Evolutionary conservation across 2,329 filamentous ascomycete genomes (phyloP), one percentile per base, ranked within the genome.

Genomic region (Neophaeococcomyces mojaviensis): DNA sequence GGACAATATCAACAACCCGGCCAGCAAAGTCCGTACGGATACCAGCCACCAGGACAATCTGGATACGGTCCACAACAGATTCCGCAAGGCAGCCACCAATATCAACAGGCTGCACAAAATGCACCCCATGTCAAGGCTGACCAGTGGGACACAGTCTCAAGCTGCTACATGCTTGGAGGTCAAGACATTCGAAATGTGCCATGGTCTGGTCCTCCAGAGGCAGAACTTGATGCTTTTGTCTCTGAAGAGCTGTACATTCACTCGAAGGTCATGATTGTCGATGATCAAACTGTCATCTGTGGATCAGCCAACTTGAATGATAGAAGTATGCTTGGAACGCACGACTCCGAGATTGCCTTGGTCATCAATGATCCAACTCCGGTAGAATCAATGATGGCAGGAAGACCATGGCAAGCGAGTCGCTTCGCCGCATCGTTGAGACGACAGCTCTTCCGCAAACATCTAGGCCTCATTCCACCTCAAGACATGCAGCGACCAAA

Each of bases 291-390:
- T 39, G 88, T 86, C 1, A 79, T 96, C 44, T 92, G 88, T 61
- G 88, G 88, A 15, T 88, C 83, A 20, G 87, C 86, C 53, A 97
- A 96, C 65, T 74, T 96, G 58, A 97, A 96, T 63, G 90, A 97
- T 62, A 83, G 90, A 45, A 81, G 86, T 41, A 89, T 95, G 65
- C 69, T 92, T 4, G 90, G 90, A 12, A 79, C 83, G 56, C 90
- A 95, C 64, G 90, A 97, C 64, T 92, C 85, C 39, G 90, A 97
- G 63, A 76, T 97, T 32, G 84, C 86, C 32, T 85, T 96, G 45
- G 81, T 97, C 37, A 86, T 96, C 75, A 84, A 94, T 59, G 90
- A 97, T 61, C 84, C 78, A 0, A 81, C 81, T 7, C 74, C 69
- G 4, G 68, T 96, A 2, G 71, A 78, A 6, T 88, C 79, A 4